Conservation (phyloP, 2,329 filamentous ascomycete genomes). For the Passalora sequoiae region DNA sequence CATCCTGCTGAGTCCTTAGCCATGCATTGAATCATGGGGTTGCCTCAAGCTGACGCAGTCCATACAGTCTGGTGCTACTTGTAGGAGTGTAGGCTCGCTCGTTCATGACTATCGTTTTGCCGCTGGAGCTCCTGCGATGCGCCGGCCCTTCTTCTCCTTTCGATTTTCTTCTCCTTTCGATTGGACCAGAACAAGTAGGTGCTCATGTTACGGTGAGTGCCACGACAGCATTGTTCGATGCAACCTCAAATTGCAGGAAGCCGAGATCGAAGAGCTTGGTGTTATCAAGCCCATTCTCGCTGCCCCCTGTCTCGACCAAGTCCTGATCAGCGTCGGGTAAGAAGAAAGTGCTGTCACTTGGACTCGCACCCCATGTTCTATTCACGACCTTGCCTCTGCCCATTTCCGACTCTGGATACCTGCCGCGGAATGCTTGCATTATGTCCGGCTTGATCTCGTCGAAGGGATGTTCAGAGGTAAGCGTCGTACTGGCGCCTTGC, state of each 20-base stretch:
- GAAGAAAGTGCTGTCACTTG: conserved; percentile 33
- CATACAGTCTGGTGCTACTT: too few species aligned
- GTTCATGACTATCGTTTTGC: too few species aligned
- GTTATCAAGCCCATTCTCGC: conserved; percentile 56
- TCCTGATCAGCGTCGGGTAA: conserved; percentile 33
- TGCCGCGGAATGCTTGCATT: conserved; percentile 44
- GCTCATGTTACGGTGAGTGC: conserved; percentile 59
- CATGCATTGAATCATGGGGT: too few species aligned
- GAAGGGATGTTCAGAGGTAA: conserved; percentile 75
- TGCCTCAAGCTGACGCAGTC: too few species aligned
- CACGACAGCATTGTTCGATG: conserved; percentile 87
- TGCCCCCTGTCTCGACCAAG: conserved; percentile 41
- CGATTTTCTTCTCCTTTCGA: too few species aligned
- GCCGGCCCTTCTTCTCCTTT: too few species aligned
- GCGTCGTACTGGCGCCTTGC: conserved; percentile 40
- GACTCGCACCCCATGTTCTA: conserved; percentile 32
- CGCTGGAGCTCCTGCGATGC: too few species aligned
- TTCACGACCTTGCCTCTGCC: conserved; percentile 36
- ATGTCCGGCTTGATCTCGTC: conserved; percentile 55
- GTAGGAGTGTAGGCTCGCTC: too few species aligned
- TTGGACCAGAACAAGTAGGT: too few species aligned
- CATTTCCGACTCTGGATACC: conserved; percentile 51
- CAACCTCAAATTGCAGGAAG: conserved; percentile 87
- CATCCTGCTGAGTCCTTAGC: too few species aligned
- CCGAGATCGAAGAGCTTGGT: conserved; percentile 92